Evolutionary conservation across 192 early-diverging fungal species (phyloP).

Genomic region (Linnemannia zychae): DNA sequence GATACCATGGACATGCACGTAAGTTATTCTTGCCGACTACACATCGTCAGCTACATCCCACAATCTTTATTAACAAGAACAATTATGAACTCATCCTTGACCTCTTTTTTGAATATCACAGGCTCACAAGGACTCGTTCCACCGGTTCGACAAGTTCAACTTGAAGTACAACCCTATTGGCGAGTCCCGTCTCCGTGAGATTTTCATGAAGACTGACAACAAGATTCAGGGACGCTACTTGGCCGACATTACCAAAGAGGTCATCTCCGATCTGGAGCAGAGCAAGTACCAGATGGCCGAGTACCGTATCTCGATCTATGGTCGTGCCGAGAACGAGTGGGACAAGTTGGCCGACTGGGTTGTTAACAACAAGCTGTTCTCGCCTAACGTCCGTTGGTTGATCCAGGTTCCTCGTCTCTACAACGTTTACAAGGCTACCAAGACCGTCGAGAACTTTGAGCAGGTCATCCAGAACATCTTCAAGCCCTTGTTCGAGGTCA

Average conservation of each 20-base stretch:
- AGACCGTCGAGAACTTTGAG: conserved; percentile 80
- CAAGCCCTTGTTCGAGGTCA: conserved; percentile 94
- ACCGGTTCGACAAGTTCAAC: conserved; percentile 98
- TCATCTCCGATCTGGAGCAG: conserved; percentile 91
- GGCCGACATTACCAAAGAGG: conserved; percentile 96
- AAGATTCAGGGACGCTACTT: conserved; percentile 89
- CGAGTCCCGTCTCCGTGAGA: conserved; percentile 94
- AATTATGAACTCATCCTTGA: not conserved
- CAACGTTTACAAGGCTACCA: conserved; percentile 85
- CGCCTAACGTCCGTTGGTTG: conserved; percentile 95
- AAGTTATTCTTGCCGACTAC: conserved; percentile 12
- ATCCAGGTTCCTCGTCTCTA: conserved; percentile 96
- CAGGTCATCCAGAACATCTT: conserved; percentile 89
- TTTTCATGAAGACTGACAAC: conserved; percentile 98
- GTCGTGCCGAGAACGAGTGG: conserved; percentile 90
- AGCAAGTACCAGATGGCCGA: conserved; percentile 98
- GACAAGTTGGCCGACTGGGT: conserved; percentile 97
- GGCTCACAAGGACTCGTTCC: conserved; percentile 97
- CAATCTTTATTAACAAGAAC: not conserved
- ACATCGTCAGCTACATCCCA: not conserved
- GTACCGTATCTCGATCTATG: conserved; percentile 97
- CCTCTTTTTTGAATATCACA: conserved; percentile 4
- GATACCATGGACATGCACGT: conserved; percentile 98
- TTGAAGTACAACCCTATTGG: conserved; percentile 98
- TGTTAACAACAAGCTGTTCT: conserved; percentile 91